phyloP scores from a whole-genome alignment of 108 stramenopile genomes.

The Cyclotella atomus region DNA sequence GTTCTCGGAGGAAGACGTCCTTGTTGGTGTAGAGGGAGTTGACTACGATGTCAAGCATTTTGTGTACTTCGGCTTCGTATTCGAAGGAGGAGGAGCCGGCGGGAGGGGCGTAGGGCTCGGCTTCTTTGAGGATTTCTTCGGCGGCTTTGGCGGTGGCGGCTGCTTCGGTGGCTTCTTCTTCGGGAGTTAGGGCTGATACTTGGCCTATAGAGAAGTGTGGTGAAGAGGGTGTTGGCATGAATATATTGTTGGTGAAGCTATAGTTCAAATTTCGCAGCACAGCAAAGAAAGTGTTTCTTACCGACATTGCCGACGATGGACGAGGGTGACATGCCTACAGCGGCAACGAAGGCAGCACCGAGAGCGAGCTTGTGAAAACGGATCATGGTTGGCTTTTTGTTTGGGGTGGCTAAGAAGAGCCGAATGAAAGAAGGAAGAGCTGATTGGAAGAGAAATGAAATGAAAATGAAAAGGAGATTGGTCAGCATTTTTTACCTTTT shows the following conservation, averaged over 20 bases:
- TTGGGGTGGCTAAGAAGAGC: too few relatives aligned
- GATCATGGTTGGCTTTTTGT: conserved; percentile 38
- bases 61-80: conserved; percentile 98
- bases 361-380: conserved; percentile 49
- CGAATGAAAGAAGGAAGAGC: too few relatives aligned
- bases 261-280: too few relatives aligned
- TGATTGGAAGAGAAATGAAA: too few relatives aligned
- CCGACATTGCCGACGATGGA: conserved; percentile 29
- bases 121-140: conserved; percentile 25
- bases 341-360: conserved; percentile 30
- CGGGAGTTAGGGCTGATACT: conserved; percentile 33
- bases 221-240: too few relatives aligned
- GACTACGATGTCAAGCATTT: conserved; percentile 99
- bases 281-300: conserved; percentile 9
- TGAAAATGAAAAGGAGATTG: too few relatives aligned
- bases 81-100: conserved; percentile 53
- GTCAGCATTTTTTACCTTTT: too few relatives aligned
- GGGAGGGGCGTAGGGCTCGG: conserved; percentile 42
- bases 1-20: conserved; percentile 94
- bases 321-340: conserved; percentile 23
- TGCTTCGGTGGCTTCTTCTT: conserved; percentile 41
- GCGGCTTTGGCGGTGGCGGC: conserved; percentile 40
- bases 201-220: too few relatives aligned
- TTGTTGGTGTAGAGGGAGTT: conserved; percentile 99
- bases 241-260: too few relatives aligned